Evolutionary conservation across 2,329 filamentous ascomycete genomes (phyloP).

Genomic region (Fusarium concolor): DNA sequence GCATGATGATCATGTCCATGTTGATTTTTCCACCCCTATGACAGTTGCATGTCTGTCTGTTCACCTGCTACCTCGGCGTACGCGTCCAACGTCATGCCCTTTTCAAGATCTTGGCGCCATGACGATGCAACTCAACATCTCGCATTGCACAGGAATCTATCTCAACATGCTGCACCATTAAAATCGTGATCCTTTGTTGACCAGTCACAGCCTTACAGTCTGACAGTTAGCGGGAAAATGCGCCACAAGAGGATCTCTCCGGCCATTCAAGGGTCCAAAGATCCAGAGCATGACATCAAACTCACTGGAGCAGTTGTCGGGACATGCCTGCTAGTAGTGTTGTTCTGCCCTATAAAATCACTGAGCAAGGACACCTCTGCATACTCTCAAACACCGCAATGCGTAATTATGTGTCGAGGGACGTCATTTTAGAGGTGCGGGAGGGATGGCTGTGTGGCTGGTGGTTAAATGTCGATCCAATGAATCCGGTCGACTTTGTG

Average conservation of each 20-base stretch:
- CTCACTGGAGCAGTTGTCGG: conserved; percentile 1
- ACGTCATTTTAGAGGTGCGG: conserved; percentile 38
- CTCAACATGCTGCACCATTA: conserved; percentile 9
- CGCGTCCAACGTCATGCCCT: conserved; percentile 22
- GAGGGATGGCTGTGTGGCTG: conserved; percentile 27
- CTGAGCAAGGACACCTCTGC: conserved; percentile 12
- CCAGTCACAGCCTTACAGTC: conserved; percentile 32
- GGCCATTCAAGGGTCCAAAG: conserved; percentile 24
- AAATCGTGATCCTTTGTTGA: conserved; percentile 8
- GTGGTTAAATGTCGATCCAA: conserved; percentile 22
- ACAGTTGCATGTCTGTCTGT: conserved; percentile 4
- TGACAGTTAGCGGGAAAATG: conserved; percentile 32
- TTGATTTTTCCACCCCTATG: conserved; percentile 12
- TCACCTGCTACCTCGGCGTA: neutral
- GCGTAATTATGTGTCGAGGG: conserved; percentile 36
- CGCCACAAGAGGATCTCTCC: conserved; percentile 23
- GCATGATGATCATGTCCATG: conserved; percentile 26
- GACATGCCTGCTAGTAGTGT: conserved; percentile 25
- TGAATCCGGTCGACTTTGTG: conserved; percentile 16
- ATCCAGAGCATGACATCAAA: conserved; percentile 34
- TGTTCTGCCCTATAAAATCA: conserved; percentile 25
- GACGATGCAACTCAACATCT: conserved; percentile 21
- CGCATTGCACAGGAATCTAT: conserved; percentile 20
- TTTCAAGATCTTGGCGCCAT: conserved; percentile 7
- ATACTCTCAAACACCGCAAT: conserved; percentile 21